These are phyloP conservation scores for Plasmodium cynomolgi DNA, from an alignment of 169 alveolate species.

Conservation along the genomic window DNA sequence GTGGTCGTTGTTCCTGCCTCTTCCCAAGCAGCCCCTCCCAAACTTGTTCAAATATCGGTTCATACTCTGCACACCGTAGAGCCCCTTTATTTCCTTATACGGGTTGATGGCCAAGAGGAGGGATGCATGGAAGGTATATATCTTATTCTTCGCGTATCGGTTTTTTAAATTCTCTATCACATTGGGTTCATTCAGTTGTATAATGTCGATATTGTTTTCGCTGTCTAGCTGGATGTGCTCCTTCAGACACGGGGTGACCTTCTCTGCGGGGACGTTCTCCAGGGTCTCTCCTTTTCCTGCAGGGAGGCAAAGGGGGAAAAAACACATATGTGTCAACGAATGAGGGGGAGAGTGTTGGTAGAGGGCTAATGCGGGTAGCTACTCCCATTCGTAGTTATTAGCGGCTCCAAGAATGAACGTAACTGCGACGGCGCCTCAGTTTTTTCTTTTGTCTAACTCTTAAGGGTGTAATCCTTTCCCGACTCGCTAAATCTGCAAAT, in stretches of 20 bases:
- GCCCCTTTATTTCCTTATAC: slow-evolving; percentile 80
- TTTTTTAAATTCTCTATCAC: slow-evolving; percentile 61
- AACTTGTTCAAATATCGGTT: slow-evolving; percentile 74
- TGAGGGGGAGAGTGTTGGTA: background rate
- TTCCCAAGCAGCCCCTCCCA: slow-evolving; percentile 27
- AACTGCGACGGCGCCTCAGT: background rate
- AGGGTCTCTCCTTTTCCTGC: slow-evolving; percentile 48
- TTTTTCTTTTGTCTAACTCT: slow-evolving; percentile 35
- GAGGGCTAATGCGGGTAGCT: background rate
- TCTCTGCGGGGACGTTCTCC: slow-evolving; percentile 32
- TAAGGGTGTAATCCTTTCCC: slow-evolving; percentile 27
- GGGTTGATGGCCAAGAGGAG: slow-evolving; percentile 88
- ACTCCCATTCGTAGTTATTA: background rate
- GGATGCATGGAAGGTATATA: slow-evolving; percentile 87
- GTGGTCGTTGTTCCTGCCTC: background rate
- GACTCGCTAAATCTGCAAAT: background rate
- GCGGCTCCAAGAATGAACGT: background rate
- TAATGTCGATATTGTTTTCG: slow-evolving; percentile 51
- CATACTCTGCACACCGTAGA: slow-evolving; percentile 80
- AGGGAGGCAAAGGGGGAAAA: background rate
- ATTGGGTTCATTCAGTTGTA: slow-evolving; percentile 38
- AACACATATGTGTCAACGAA: background rate
- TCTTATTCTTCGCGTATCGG: slow-evolving; percentile 75
- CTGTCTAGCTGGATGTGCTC: slow-evolving; percentile 22
- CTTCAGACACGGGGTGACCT: slow-evolving; percentile 34